Conservation (phyloP, 148 eudicot species). For the Amaranthus palmeri region DNA sequence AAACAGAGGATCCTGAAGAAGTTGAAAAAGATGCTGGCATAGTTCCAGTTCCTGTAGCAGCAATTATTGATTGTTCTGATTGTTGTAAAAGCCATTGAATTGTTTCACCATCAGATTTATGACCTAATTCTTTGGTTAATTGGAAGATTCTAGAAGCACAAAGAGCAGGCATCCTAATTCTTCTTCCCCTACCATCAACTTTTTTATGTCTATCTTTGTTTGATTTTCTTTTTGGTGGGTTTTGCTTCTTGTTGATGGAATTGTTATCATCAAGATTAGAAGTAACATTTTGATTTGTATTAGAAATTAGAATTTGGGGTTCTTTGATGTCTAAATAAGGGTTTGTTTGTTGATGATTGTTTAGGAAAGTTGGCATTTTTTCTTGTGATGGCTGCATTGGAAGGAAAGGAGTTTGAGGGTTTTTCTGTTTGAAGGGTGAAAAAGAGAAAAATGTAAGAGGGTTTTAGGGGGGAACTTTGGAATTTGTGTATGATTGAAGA, state of each 20-base stretch:
- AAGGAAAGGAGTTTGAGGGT: neutral
- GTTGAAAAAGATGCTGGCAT: constrained; percentile 44
- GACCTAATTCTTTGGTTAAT: constrained; percentile 46
- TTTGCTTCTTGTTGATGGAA: constrained; percentile 10
- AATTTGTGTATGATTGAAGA: constrained; percentile 16
- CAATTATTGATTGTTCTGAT: constrained; percentile 46
- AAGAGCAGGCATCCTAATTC: constrained; percentile 57
- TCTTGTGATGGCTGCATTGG: constrained; percentile 21
- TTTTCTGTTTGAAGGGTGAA: neutral
- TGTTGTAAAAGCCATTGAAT: constrained; percentile 58
- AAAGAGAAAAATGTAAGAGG: constrained; percentile 1
- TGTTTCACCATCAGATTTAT: constrained; percentile 40
- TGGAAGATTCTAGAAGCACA: constrained; percentile 60
- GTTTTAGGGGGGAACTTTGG: constrained; percentile 10
- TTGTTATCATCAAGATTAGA: neutral
- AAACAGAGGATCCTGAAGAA: constrained; percentile 27
- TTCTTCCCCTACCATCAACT: constrained; percentile 62
- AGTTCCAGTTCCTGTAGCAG: constrained; percentile 53
- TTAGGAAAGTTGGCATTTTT: constrained; percentile 28
- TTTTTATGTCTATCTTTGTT: constrained; percentile 63
- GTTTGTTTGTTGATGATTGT: constrained; percentile 13
- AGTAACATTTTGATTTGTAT: constrained; percentile 5
- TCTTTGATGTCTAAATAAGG: constrained; percentile 16
- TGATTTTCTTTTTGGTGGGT: constrained; percentile 43
- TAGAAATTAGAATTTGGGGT: constrained; percentile 10